Evolutionary conservation across 495 filamentous ascomycete genomes (phyloP).

Genomic region (Monascus purpureus): DNA sequence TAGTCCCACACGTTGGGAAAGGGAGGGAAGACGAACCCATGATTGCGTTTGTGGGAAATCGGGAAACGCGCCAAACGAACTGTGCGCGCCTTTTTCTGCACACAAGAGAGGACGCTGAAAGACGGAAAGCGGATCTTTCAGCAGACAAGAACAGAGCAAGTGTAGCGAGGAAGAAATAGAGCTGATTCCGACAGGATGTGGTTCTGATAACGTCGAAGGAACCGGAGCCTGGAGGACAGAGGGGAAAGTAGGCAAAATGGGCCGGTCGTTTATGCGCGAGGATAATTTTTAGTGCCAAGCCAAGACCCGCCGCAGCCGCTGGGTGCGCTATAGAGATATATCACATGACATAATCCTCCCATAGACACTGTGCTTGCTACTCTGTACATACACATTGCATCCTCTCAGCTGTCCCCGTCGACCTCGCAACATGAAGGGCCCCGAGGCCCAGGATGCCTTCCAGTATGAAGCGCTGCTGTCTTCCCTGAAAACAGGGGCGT

Average conservation of each 20-base stretch:
- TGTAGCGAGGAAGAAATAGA: slow-evolving; percentile 4
- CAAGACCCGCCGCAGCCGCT: too few species aligned
- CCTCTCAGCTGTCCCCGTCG: too few species aligned
- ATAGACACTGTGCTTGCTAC: too few species aligned
- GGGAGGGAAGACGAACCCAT: slow-evolving; percentile 55
- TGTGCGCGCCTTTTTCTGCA: slow-evolving; percentile 30
- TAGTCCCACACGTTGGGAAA: slow-evolving; percentile 3
- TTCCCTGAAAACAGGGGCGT: slow-evolving; percentile 34
- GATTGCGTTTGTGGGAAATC: slow-evolving; percentile 48
- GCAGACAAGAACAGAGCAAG: not conserved
- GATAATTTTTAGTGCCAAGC: slow-evolving; percentile 38
- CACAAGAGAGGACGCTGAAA: slow-evolving; percentile 9
- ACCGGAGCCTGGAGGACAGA: slow-evolving; percentile 30
- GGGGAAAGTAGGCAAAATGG: slow-evolving; percentile 20
- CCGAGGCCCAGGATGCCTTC: slow-evolving; percentile 5
- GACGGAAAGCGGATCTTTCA: slow-evolving; percentile 11
- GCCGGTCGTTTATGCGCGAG: slow-evolving; percentile 27
- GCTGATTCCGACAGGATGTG: slow-evolving; percentile 4
- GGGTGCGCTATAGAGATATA: too few species aligned
- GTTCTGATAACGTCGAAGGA: slow-evolving; percentile 5
- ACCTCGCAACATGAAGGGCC: slow-evolving; percentile 19
- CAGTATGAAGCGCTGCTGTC: slow-evolving; percentile 18
- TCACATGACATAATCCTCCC: too few species aligned
- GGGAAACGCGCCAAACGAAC: slow-evolving; percentile 31
- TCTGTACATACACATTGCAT: too few species aligned